These are phyloP conservation scores for Botrytis squamosa DNA, from an alignment of 2,329 filamentous ascomycete genomes.

Conservation along the genomic window DNA sequence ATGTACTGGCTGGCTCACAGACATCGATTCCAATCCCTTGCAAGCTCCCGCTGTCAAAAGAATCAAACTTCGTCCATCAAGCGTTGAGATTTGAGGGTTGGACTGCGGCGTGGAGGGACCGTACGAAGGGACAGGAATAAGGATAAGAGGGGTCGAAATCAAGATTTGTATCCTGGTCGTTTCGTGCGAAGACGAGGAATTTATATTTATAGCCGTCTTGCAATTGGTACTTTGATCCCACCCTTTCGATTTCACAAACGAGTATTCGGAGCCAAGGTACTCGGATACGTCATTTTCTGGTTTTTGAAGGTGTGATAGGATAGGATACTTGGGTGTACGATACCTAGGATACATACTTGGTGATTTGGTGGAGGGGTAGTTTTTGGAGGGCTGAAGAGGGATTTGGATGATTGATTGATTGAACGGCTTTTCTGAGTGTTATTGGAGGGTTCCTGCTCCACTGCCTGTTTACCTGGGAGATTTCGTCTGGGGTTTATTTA, in stretches of 20 bases:
- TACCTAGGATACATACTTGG: not conserved
- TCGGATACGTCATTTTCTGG: slow-evolving; percentile 3
- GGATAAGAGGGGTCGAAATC: not conserved
- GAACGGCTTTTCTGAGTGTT: not conserved
- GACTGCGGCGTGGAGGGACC: not conserved
- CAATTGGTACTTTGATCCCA: not conserved
- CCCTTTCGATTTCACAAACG: not conserved
- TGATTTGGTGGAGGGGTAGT: not conserved
- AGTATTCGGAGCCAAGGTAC: not conserved
- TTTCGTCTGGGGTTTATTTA: not conserved
- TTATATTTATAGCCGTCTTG: not conserved
- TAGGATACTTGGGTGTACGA: not conserved
- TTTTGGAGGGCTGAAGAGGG: not conserved
- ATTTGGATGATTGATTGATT: not conserved
- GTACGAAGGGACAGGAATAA: not conserved
- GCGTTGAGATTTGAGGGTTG: not conserved
- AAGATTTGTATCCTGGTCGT: slow-evolving; percentile 6
- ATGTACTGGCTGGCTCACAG: not conserved
- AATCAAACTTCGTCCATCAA: not conserved
- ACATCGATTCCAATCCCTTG: not conserved
- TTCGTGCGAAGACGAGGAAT: not conserved
- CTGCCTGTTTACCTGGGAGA: not conserved
- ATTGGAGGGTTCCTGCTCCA: not conserved
- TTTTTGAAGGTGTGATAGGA: not conserved
- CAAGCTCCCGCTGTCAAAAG: not conserved